These are phyloP conservation scores for Xylaria flabelliformis DNA, from an alignment of 495 filamentous ascomycete species.

Conservation along the genomic window DNA sequence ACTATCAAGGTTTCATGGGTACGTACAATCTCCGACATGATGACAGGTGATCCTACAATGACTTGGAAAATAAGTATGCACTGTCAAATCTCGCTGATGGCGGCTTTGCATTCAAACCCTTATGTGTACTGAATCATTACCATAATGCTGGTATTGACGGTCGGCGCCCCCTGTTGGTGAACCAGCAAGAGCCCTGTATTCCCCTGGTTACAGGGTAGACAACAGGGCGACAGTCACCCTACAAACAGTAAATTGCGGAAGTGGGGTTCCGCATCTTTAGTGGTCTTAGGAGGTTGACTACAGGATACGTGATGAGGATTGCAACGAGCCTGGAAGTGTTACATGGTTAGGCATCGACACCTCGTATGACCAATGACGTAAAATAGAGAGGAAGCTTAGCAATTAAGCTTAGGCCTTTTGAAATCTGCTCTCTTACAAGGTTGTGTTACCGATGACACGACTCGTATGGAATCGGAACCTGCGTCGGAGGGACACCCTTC, in stretches of 20 bases:
- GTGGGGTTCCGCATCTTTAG: slow-evolving; percentile 1
- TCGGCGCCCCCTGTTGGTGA: background rate
- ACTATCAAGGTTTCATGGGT: slow-evolving; percentile 20
- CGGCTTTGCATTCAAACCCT: background rate
- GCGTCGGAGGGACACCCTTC: background rate
- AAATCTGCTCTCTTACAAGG: too few species aligned
- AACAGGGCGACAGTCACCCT: slow-evolving; percentile 14
- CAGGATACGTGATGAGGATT: too few species aligned
- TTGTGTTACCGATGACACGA: background rate
- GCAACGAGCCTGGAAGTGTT: too few species aligned
- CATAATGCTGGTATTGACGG: background rate
- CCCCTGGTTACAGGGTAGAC: background rate
- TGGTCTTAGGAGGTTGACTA: background rate
- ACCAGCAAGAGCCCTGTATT: background rate
- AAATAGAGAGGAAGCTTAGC: too few species aligned
- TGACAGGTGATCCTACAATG: slow-evolving; percentile 4
- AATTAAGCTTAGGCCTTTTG: too few species aligned
- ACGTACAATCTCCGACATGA: slow-evolving; percentile 23
- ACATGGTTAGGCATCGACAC: background rate
- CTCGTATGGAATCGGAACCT: background rate
- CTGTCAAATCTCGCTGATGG: background rate
- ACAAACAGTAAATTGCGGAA: background rate
- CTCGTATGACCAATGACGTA: background rate
- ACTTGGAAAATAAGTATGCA: background rate
- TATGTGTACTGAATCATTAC: slow-evolving; percentile 11